Evolutionary conservation across 192 early-diverging fungal species (phyloP).

Genomic region (Coemansia sp.): DNA sequence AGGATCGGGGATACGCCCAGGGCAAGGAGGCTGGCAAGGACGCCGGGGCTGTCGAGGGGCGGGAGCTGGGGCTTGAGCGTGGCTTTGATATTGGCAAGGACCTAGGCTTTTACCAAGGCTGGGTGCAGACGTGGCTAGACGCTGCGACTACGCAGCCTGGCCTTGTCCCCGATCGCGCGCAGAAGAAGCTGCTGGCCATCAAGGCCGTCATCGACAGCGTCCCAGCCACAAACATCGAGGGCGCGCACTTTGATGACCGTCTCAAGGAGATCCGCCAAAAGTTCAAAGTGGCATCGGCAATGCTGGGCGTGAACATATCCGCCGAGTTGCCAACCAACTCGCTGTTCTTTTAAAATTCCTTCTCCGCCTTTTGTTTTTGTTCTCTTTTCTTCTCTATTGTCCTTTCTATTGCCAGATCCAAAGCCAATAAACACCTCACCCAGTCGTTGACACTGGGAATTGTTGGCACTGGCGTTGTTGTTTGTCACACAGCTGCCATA

Average conservation of each 20-base stretch:
- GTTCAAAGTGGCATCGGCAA: constrained; percentile 45
- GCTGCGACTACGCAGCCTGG: constrained; percentile 21
- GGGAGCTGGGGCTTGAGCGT: constrained; percentile 47
- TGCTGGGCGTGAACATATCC: constrained; percentile 31
- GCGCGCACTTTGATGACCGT: constrained; percentile 38
- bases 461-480: no score
- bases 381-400: background rate
- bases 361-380: background rate
- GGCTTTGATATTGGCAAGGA: constrained; percentile 47
- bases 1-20: constrained; percentile 31
- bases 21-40: constrained; percentile 33
- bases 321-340: constrained; percentile 38
- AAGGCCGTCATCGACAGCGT: constrained; percentile 19
- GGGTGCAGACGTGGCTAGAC: constrained; percentile 45
- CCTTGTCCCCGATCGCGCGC: constrained; percentile 28
- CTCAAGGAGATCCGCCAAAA: constrained; percentile 37
- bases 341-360: constrained; percentile 22
- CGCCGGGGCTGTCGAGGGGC: constrained; percentile 35
- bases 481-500: no score
- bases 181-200: constrained; percentile 38
- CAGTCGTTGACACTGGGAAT: no score
- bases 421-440: background rate
- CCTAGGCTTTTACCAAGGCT: constrained; percentile 51
- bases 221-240: constrained; percentile 30
- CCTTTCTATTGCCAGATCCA: background rate